Conservation (phyloP, 2,329 filamentous ascomycete genomes). For the Huntiella omanensis region DNA sequence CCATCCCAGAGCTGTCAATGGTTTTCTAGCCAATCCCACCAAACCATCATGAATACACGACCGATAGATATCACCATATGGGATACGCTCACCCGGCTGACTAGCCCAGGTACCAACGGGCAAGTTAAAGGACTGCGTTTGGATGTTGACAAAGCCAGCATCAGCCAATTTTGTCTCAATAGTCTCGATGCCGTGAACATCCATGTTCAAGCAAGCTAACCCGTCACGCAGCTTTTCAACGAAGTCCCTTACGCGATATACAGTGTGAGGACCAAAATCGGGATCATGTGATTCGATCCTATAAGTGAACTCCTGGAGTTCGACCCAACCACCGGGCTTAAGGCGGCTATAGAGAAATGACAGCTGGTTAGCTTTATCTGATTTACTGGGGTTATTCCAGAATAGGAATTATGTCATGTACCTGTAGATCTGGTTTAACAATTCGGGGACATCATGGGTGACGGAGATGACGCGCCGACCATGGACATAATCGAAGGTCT, state of each 20-base stretch:
- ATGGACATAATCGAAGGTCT: conserved; percentile 30
- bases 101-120: conserved; percentile 30
- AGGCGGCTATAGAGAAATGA: conserved; percentile 22
- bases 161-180: conserved; percentile 20
- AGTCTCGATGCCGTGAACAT: conserved; percentile 22
- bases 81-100: conserved; percentile 21
- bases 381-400: too few species aligned
- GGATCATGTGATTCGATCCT: conserved; percentile 25
- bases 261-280: conserved; percentile 20
- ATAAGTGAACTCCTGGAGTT: conserved; percentile 29
- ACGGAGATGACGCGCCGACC: conserved; percentile 28
- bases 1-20: conserved; percentile 24
- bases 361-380: too few species aligned
- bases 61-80: conserved; percentile 27
- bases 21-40: conserved; percentile 20
- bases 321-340: conserved; percentile 32
- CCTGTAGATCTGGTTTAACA: conserved; percentile 26
- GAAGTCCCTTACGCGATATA: conserved; percentile 30
- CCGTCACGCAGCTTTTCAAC: conserved; percentile 23
- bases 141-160: conserved; percentile 25
- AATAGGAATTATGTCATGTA: conserved; percentile 12
- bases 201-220: conserved; percentile 23
- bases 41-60: conserved; percentile 24
- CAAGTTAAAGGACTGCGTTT: conserved; percentile 25
- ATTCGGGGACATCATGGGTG: conserved; percentile 22